A percentile compares a stretch with the other conserved stretches of the same genome.
phyloP scores from a whole-genome alignment of 306 rosid species.

The Quercus dentata region DNA sequence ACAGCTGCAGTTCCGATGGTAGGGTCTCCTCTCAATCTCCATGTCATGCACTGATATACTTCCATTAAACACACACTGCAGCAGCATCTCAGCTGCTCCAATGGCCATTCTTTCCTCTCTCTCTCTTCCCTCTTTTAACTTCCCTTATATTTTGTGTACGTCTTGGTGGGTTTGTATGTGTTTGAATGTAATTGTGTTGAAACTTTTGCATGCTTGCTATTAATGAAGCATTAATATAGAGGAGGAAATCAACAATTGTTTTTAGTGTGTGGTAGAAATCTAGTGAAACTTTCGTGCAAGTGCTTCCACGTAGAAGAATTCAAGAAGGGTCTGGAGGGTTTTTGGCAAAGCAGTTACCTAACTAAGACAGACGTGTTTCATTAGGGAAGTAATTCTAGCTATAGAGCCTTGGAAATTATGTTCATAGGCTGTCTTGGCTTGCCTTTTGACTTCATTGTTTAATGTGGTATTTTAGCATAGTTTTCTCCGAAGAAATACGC shows the following conservation, averaged over 20 bases:
- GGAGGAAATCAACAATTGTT: background rate
- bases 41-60: slow-evolving; percentile 48
- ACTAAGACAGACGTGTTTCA: background rate
- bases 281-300: too few relatives aligned
- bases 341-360: slow-evolving; percentile 3
- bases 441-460: too few relatives aligned
- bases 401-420: too few relatives aligned
- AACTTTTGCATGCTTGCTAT: background rate
- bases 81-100: slow-evolving; percentile 35
- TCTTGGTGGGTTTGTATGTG: background rate
- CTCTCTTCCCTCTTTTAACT: background rate
- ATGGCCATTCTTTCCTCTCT: slow-evolving; percentile 29
- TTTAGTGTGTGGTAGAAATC: background rate
- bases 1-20: slow-evolving; percentile 79
- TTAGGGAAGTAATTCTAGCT: background rate
- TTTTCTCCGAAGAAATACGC: too few relatives aligned
- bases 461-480: too few relatives aligned
- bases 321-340: background rate
- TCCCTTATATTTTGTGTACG: background rate
- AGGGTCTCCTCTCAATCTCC: slow-evolving; percentile 63
- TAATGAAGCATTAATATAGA: background rate
- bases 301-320: background rate
- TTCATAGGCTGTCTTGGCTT: too few relatives aligned
- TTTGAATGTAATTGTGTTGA: background rate
- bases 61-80: slow-evolving; percentile 52